These are phyloP conservation scores for Styphnolobium japonicum DNA, from an alignment of 306 rosid species.

Conservation along the genomic window DNA sequence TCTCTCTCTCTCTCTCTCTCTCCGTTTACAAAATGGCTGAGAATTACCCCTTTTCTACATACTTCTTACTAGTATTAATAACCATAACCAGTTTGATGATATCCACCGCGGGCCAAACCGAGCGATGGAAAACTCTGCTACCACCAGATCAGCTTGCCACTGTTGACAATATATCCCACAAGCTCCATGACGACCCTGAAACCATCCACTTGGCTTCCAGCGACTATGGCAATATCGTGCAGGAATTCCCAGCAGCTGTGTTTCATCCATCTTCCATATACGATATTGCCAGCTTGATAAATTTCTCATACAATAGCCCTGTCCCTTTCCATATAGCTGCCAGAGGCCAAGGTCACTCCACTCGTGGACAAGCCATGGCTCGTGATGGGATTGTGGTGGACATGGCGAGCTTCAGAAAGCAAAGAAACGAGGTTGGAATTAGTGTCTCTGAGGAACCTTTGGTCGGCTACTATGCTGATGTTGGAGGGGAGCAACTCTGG, in stretches of 20 bases:
- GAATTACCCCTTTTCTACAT: slow-evolving; percentile 19
- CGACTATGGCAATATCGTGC: slow-evolving; percentile 64
- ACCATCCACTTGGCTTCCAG: slow-evolving; percentile 48
- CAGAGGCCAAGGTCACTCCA: slow-evolving; percentile 74
- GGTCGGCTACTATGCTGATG: slow-evolving; percentile 55
- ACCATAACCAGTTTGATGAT: slow-evolving; percentile 42
- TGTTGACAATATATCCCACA: slow-evolving; percentile 9
- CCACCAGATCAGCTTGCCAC: slow-evolving; percentile 20
- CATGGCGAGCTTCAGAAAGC: slow-evolving; percentile 45
- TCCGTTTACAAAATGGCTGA: slow-evolving; percentile 38
- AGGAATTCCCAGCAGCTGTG: slow-evolving; percentile 50
- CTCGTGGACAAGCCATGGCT: slow-evolving; percentile 69
- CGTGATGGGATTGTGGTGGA: slow-evolving; percentile 62
- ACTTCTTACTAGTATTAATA: slow-evolving; percentile 29
- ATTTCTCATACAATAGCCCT: slow-evolving; percentile 37
- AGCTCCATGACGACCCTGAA: slow-evolving; percentile 47
- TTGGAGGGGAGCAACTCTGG: slow-evolving; percentile 73
- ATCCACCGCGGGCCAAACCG: slow-evolving; percentile 39
- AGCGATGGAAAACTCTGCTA: slow-evolving; percentile 17
- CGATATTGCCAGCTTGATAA: slow-evolving; percentile 45
- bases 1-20: neutral
- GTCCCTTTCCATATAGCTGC: slow-evolving; percentile 51
- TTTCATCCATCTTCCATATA: slow-evolving; percentile 54
- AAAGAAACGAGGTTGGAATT: slow-evolving; percentile 13
- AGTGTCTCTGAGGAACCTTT: slow-evolving; percentile 28